Evolutionary conservation across 768 basidiomycete species (phyloP), one percentile per base, ranked within the genome.

Genomic region (Termitomyces heimii): DNA sequence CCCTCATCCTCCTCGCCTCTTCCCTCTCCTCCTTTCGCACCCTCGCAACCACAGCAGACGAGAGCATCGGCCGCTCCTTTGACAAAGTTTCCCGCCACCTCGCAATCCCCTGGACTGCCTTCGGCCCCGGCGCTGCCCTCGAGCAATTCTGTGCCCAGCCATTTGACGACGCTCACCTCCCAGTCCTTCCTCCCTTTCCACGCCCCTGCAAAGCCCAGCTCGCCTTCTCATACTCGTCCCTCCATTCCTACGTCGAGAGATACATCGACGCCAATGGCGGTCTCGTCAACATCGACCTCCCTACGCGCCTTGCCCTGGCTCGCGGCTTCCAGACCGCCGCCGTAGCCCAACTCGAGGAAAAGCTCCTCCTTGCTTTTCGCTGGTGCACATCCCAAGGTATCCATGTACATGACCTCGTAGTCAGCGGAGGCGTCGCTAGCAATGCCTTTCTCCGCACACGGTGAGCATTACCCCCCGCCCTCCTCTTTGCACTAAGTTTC

Each of bases 361-460:
- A 95, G 71, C 73, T 96, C 10, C 54, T 67, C 2, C 71, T 89
- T 22, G 86, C 76, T 0, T 60, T 85, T 39, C 64, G 71, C 24
- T 73, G 68, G 73, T 83, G 83, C 58, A 54, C 62, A 52, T 56
- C 65, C 9, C 63, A 76, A 24, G 78, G 72, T n/a, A 68, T 84
- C 1, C 53, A 63, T 8, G 71, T 91, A 4, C 69, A 68, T 12
- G 76, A 86, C 54, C 62, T 98, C 26, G 91, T 97, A 1, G 84
- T 90, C 16, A 93, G 92, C 57, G 96, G 96, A 0, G 96, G 96
- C 2, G 96, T 99, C 0, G 96, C 95, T 16, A 92, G 92, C 62
- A 99, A 99, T 63, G 45, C 61, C 24, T 85, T 78, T 62, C 72
- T 98, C 56, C 76, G 92, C 50, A 55, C 77, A 44, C 77, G 85